A percentile compares a stretch with the other conserved stretches of the same genome.
Conservation (phyloP, 306 rosid species). For the Prunus fruticosa region DNA sequence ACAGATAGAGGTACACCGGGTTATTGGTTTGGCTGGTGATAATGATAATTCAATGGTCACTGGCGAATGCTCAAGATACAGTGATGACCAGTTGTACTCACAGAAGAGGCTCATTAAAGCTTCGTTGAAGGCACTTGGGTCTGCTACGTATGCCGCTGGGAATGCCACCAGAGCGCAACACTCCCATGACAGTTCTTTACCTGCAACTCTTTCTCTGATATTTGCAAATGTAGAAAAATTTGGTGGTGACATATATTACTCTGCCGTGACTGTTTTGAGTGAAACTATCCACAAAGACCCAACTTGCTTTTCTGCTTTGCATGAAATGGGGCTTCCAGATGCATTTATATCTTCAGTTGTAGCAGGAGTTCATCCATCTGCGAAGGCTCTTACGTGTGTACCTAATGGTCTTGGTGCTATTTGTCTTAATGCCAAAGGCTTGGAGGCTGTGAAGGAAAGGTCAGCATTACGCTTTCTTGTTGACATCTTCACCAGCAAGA, state of each 20-base stretch:
- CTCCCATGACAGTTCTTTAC: constrained; percentile 66
- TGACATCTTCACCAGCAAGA: constrained; percentile 82
- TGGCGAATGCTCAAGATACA: constrained; percentile 68
- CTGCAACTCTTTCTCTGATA: constrained; percentile 63
- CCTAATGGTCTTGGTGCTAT: constrained; percentile 98
- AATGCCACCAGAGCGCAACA: constrained; percentile 69
- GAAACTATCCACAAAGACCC: constrained; percentile 98
- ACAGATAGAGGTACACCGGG: constrained; percentile 77
- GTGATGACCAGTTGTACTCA: constrained; percentile 63
- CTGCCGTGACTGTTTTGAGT: constrained; percentile 97
- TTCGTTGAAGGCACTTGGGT: constrained; percentile 90
- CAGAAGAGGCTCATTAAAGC: constrained; percentile 89
- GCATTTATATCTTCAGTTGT: constrained; percentile 82
- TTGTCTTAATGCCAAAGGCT: constrained; percentile 89
- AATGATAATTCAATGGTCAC: constrained; percentile 46
- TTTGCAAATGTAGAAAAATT: constrained; percentile 73
- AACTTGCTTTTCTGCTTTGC: constrained; percentile 73
- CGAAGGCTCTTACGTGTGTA: constrained; percentile 84
- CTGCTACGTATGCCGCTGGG: constrained; percentile 84
- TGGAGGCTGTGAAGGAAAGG: constrained; percentile 78
- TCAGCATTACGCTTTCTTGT: constrained; percentile 72
- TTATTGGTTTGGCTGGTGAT: constrained; percentile 58
- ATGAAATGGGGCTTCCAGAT: constrained; percentile 92
- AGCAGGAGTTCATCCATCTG: constrained; percentile 84
- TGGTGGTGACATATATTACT: constrained; percentile 95